Conservation (phyloP, 1,284 basidiomycete species). For the Chiua sp. region DNA sequence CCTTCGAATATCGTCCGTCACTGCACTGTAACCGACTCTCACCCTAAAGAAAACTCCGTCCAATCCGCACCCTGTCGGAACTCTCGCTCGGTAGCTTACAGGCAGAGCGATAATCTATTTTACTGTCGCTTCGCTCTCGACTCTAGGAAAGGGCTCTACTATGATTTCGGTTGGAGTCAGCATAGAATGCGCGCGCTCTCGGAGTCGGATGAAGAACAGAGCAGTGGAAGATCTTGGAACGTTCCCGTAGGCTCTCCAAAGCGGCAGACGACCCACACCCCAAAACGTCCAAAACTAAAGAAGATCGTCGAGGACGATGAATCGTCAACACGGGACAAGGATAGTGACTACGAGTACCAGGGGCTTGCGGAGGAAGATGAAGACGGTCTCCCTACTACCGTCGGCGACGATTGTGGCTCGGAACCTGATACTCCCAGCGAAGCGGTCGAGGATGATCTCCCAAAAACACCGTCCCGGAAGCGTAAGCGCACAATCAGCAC, state of each 20-base stretch:
- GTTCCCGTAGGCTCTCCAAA: conserved; percentile 24
- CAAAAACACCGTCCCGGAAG: conserved; percentile 46
- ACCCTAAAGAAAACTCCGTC: conserved; percentile 16
- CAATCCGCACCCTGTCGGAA: conserved; percentile 13
- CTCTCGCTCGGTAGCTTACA: conserved; percentile 11
- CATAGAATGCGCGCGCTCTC: conserved; percentile 49
- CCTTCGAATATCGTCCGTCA: conserved; percentile 55
- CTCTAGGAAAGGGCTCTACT: conserved; percentile 63
- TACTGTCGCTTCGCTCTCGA: conserved; percentile 68
- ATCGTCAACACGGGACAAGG: conserved; percentile 17
- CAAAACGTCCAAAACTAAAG: conserved; percentile 23
- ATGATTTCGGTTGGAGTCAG: conserved; percentile 60
- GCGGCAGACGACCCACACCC: conserved; percentile 6
- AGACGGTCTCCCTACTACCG: conserved; percentile 17
- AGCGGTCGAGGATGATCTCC: conserved; percentile 18
- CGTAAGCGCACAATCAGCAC: conserved; percentile 37
- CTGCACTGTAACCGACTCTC: conserved; percentile 52
- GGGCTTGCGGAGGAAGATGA: conserved; percentile 18
- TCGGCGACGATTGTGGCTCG: conserved; percentile 5
- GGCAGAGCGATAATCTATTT: conserved; percentile 33
- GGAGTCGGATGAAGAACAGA: conserved; percentile 30
- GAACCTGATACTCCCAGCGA: conserved; percentile 12
- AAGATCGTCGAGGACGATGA: conserved; percentile 31
- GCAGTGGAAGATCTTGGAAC: conserved; percentile 34
- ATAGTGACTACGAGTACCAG: conserved; percentile 26